Percentiles rank a stretch among this genome's conserved stretches.
phyloP scores from a whole-genome alignment of 2,329 filamentous ascomycete genomes.

The Graphiopsis chlorocephala region DNA sequence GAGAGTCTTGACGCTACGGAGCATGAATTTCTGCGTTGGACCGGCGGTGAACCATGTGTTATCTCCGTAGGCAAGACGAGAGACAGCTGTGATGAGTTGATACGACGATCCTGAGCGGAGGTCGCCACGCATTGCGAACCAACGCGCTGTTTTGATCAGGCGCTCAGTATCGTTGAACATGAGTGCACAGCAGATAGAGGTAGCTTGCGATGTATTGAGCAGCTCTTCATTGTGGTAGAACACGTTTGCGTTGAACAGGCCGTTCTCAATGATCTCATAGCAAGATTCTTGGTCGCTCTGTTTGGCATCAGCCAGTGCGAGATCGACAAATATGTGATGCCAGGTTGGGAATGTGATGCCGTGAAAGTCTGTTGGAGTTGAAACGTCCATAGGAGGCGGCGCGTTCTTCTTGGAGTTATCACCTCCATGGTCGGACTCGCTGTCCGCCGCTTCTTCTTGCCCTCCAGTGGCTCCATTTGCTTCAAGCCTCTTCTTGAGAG shows the following conservation, averaged over 20 bases:
- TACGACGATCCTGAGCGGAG: conserved; percentile 74
- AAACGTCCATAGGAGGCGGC: conserved; percentile 10
- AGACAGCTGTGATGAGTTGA: conserved; percentile 76
- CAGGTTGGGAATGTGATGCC: conserved; percentile 79
- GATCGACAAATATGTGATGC: conserved; percentile 87
- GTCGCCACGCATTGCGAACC: conserved; percentile 74
- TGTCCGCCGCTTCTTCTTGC: conserved; percentile 9
- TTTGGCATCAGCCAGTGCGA: conserved; percentile 72
- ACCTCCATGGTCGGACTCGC: conserved; percentile 22
- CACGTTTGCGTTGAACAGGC: conserved; percentile 71
- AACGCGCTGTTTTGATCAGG: conserved; percentile 70
- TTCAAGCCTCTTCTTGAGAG: conserved; percentile 44
- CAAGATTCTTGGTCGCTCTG: conserved; percentile 66
- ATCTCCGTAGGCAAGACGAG: conserved; percentile 70
- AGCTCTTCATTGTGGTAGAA: conserved; percentile 60
- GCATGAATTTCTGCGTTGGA: conserved; percentile 82
- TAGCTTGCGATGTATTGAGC: conserved; percentile 29
- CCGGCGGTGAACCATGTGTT: conserved; percentile 75
- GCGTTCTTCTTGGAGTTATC: conserved; percentile 18
- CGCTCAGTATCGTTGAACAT: conserved; percentile 74
- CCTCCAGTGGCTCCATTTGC: conserved; percentile 28
- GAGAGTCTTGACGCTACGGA: conserved; percentile 87
- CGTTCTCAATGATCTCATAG: conserved; percentile 76
- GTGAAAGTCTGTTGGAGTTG: conserved; percentile 59
- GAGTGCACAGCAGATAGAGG: conserved; percentile 66